These are phyloP conservation scores for Phytophthora chlamydospora DNA, from an alignment of 352 stramenopile genomes.

Conservation along the genomic window DNA sequence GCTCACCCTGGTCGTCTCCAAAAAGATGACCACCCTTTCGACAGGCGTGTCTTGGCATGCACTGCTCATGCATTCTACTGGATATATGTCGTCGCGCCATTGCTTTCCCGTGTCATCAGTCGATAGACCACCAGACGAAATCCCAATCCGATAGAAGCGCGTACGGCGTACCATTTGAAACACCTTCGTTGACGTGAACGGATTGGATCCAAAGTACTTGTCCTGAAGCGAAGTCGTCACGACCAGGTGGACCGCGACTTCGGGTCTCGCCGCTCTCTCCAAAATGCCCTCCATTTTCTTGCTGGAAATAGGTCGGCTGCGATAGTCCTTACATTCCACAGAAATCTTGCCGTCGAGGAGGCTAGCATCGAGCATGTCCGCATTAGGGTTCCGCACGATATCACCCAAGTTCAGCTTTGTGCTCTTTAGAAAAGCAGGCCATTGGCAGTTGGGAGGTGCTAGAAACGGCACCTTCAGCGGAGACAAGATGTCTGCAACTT, in stretches of 20 bases:
- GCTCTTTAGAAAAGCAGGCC: not conserved
- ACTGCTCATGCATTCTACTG: no score
- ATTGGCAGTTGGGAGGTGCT: not conserved
- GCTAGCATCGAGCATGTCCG: constrained; percentile 1
- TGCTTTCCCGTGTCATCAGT: no score
- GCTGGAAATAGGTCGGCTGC: not conserved
- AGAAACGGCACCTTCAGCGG: constrained; percentile 1
- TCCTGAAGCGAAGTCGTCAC: constrained; percentile 1
- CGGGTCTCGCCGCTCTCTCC: not conserved
- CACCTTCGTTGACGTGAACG: no score
- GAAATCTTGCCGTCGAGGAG: constrained; percentile 1
- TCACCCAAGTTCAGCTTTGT: constrained; percentile 2
- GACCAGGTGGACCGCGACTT: not conserved
- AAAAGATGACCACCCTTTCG: no score
- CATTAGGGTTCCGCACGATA: not conserved
- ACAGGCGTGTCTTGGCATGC: no score
- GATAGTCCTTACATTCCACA: constrained; percentile 7
- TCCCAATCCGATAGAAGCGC: no score
- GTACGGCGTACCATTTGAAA: no score
- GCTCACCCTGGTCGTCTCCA: no score
- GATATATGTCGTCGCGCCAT: no score
- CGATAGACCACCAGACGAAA: no score
- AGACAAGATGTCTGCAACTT: not conserved
- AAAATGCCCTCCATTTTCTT: not conserved
- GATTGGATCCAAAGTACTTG: not conserved